phyloP scores from a whole-genome alignment of 2,329 filamentous ascomycete genomes.

The Xylariaceae sp. region DNA sequence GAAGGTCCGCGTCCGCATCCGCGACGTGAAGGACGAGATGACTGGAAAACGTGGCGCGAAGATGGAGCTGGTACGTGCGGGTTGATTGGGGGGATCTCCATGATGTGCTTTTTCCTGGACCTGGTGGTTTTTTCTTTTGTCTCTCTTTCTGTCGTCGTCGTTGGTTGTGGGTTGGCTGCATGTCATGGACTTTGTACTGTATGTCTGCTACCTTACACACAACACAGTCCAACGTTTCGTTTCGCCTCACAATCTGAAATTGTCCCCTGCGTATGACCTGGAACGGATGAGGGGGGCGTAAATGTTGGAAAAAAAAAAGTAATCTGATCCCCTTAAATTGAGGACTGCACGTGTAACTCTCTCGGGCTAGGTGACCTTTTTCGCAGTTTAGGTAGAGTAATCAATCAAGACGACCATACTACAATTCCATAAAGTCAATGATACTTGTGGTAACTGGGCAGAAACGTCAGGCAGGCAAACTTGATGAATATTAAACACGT shows the following conservation, averaged over 20 bases:
- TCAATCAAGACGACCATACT: no score
- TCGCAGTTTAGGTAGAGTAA: no score
- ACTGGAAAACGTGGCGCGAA: conserved; percentile 94
- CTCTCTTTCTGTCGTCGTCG: not conserved
- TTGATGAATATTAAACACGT: no score
- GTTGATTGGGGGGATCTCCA: conserved; percentile 2
- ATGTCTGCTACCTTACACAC: no score
- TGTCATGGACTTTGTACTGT: no score
- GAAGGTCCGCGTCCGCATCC: conserved; percentile 83
- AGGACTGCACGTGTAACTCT: not conserved
- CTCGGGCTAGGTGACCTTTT: no score
- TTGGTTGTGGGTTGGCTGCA: not conserved
- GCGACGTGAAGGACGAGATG: conserved; percentile 86
- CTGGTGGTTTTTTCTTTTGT: not conserved
- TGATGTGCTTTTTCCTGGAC: not conserved
- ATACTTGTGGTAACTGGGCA: no score
- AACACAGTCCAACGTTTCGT: no score
- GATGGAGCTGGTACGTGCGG: conserved; percentile 55
- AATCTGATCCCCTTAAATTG: not conserved
- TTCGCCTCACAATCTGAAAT: no score
- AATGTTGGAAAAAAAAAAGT: not conserved
- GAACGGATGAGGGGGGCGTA: not conserved
- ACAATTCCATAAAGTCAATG: no score
- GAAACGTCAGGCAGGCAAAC: no score
- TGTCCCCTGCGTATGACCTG: not conserved